Evolutionary conservation across 805 yeast genomes (phyloP), one percentile per base, ranked within the genome.

Genomic region (Sungouiozyma ichnusensis): DNA sequence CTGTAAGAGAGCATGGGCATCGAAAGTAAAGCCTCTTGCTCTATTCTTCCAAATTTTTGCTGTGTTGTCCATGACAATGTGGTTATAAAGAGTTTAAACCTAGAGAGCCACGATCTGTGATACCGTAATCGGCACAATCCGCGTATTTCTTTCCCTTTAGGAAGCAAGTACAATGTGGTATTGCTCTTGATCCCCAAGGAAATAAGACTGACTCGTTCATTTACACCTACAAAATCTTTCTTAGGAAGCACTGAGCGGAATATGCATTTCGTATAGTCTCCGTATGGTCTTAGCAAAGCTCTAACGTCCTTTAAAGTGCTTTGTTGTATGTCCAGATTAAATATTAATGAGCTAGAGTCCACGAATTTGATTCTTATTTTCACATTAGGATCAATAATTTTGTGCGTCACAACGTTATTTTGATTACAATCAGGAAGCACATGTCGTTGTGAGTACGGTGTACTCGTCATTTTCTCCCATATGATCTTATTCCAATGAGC

Each of bases 131-230:
- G 24, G 16, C 51, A 47, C 9, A 67, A 32, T 44, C 55, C 40
- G 8, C 52, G 29, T 16, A 16, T 38, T 16, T 31, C 20, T 33
- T 6, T 36, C 35, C 31, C 38, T 19, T 38, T 33, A 27, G 14
- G 16, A 19, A 20, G 13, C 53, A 40, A 20, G 19, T 18, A 20
- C n/a, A 86, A 59, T 0, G 83, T 84, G 7, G 92, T 78, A 42
- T 90, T 67, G 1, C 87, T 86, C 15, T 73, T 68, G 39, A 86
- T 63, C 16, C 74, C 76, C 42, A 86, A 63, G 2, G 68, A 72
- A 16, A 54, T 55, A 29, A 86, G 64, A 2, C 77, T 62, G 43
- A 62, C 60, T 40, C 68, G 68, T 51, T 85, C 88, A 37, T 80
- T 82, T 0, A 74, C 70, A 3, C 69, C 70, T 2, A 77, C 63